phyloP scores from a whole-genome alignment of 1,284 basidiomycete species.

The Pseudozyma tsukubaensis region DNA sequence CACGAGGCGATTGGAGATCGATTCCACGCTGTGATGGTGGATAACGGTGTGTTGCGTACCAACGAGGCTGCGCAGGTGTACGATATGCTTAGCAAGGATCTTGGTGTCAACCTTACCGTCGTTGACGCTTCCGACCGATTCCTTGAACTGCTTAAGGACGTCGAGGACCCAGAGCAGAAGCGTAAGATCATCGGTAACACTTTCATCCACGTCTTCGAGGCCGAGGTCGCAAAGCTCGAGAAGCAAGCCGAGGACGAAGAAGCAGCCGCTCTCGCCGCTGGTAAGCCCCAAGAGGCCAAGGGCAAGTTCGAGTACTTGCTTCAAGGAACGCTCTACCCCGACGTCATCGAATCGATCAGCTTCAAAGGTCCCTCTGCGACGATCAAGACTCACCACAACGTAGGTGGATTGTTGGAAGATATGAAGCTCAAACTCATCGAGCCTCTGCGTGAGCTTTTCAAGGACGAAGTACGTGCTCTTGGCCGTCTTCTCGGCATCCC shows the following conservation, averaged over 20 bases:
- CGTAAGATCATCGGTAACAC: slow-evolving; percentile 99
- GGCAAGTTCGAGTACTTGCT: slow-evolving; percentile 96
- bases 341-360: slow-evolving; percentile 98
- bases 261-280: slow-evolving; percentile 75
- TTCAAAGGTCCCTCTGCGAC: slow-evolving; percentile 99
- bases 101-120: slow-evolving; percentile 96
- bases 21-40: slow-evolving; percentile 99
- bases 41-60: slow-evolving; percentile 94
- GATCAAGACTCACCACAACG: slow-evolving; percentile 99
- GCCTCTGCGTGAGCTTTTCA: slow-evolving; percentile 96
- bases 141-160: slow-evolving; percentile 84
- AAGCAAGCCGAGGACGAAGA: slow-evolving; percentile 78
- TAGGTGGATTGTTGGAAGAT: slow-evolving; percentile 93
- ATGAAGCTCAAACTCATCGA: slow-evolving; percentile 99
- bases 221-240: slow-evolving; percentile 90
- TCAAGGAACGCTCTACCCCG: slow-evolving; percentile 98
- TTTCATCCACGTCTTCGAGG: slow-evolving; percentile 97
- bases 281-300: slow-evolving; percentile 59
- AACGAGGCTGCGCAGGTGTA: slow-evolving; percentile 94
- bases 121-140: slow-evolving; percentile 96
- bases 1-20: slow-evolving; percentile 96
- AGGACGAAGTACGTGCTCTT: slow-evolving; percentile 96
- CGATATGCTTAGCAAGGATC: slow-evolving; percentile 90
- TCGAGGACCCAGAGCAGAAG: slow-evolving; percentile 97
- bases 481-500: slow-evolving; percentile 92